Percentiles rank a stretch among this genome's conserved stretches.
Evolutionary conservation across 2,329 filamentous ascomycete species (phyloP).

Genomic region (Phyllosticta capitalensis): DNA sequence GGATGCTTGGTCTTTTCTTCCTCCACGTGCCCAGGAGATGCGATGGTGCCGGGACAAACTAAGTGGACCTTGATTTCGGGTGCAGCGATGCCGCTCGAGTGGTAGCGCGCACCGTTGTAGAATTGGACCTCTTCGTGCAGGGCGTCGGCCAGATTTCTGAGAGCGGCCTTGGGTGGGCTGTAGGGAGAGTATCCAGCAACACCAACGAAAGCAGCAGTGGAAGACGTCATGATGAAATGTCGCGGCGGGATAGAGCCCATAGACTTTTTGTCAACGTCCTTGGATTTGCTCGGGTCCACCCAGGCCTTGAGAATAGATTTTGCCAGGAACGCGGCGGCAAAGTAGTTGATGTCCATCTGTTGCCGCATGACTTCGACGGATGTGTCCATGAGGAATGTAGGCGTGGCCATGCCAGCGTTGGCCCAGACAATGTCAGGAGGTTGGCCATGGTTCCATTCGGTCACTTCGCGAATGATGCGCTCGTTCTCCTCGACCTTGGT

Average conservation of each 20-base stretch:
- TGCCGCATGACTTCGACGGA: conserved; percentile 55
- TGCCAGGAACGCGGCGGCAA: conserved; percentile 74
- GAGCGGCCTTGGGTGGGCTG: conserved; percentile 72
- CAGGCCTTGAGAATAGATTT: conserved; percentile 69
- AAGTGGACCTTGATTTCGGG: conserved; percentile 68
- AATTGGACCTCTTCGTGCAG: conserved; percentile 75
- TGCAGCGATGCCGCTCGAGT: conserved; percentile 16
- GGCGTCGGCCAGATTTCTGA: conserved; percentile 74
- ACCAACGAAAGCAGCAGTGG: conserved; percentile 63
- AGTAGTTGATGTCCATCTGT: conserved; percentile 93
- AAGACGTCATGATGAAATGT: conserved; percentile 84
- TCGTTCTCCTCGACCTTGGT: conserved; percentile 59
- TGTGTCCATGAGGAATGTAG: conserved; percentile 69
- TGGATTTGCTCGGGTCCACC: conserved; percentile 36
- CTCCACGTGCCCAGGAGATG: conserved; percentile 60
- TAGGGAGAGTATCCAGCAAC: conserved; percentile 79
- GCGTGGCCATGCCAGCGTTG: conserved; percentile 65
- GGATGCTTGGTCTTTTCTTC: conserved; percentile 74
- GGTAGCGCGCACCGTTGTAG: conserved; percentile 58
- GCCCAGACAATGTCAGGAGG: conserved; percentile 86
- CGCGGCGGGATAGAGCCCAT: conserved; percentile 26
- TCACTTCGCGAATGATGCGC: conserved; percentile 61
- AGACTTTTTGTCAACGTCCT: background rate
- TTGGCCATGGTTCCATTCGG: conserved; percentile 64
- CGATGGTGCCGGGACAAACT: conserved; percentile 77